phyloP scores from a whole-genome alignment of 345 rosid genomes.

The Linum usitatissimum region DNA sequence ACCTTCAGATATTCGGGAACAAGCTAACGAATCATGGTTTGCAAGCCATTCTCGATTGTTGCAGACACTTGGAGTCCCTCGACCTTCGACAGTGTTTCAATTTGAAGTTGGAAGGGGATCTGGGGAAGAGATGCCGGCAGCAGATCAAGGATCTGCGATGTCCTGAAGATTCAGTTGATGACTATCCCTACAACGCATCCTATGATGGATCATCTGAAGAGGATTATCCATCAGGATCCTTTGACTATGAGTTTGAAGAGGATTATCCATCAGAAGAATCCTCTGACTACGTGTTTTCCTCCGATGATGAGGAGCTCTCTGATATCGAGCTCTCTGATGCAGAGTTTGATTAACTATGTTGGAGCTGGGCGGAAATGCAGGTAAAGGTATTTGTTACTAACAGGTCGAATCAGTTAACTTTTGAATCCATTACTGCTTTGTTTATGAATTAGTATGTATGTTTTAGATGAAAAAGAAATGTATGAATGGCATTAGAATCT shows the following conservation, averaged over 20 bases:
- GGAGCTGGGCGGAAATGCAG: too few relatives aligned
- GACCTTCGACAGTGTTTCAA: constrained; percentile 14
- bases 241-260: neutral
- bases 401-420: too few relatives aligned
- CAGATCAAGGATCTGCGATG: neutral
- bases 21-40: constrained; percentile 10
- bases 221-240: neutral
- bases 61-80: constrained; percentile 6
- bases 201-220: neutral
- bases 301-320: neutral
- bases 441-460: too few relatives aligned
- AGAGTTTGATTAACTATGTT: too few relatives aligned
- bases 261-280: neutral
- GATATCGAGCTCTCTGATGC: neutral
- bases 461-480: too few relatives aligned
- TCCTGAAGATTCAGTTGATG: neutral
- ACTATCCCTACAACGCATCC: too few relatives aligned
- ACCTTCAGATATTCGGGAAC: neutral
- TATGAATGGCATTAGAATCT: too few relatives aligned
- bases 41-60: constrained; percentile 3
- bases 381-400: too few relatives aligned
- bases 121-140: constrained; percentile 6
- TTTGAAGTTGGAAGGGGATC: neutral
- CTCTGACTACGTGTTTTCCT: neutral
- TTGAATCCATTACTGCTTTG: too few relatives aligned